A percentile compares a stretch with the other conserved stretches of the same genome.
phyloP scores from a whole-genome alignment of 805 yeast species.

The Pichia scutulata region DNA sequence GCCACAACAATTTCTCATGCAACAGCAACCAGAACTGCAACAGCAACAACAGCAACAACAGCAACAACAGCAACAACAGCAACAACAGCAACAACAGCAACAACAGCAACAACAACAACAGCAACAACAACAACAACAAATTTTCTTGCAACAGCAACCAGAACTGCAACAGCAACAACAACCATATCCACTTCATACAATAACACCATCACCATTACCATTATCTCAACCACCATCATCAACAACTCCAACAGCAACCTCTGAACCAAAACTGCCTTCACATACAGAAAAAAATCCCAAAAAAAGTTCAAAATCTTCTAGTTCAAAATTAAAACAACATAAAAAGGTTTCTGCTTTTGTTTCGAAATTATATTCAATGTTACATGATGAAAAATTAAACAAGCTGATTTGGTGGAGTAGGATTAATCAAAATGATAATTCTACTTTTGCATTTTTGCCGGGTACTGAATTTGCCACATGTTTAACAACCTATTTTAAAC shows the following conservation, averaged over 20 bases:
- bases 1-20: not conserved
- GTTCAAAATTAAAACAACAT: constrained; percentile 8
- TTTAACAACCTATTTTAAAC: constrained; percentile 76
- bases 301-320: not conserved
- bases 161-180: not conserved
- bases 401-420: constrained; percentile 62
- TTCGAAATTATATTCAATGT: constrained; percentile 55
- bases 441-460: constrained; percentile 59
- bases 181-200: not conserved
- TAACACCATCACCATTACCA: not conserved
- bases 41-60: not conserved
- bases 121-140: not conserved
- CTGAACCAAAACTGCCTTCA: not conserved
- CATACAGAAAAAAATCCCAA: not conserved
- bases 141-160: not conserved
- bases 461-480: constrained; percentile 55
- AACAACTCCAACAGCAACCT: constrained; percentile 7
- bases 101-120: not conserved
- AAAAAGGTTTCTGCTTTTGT: constrained; percentile 55
- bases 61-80: not conserved
- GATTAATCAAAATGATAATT: constrained; percentile 32
- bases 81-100: not conserved
- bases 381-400: constrained; percentile 43
- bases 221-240: not conserved
- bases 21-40: not conserved